Conservation (phyloP, 2,329 filamentous ascomycete genomes). For the Hypoxylon sp. region DNA sequence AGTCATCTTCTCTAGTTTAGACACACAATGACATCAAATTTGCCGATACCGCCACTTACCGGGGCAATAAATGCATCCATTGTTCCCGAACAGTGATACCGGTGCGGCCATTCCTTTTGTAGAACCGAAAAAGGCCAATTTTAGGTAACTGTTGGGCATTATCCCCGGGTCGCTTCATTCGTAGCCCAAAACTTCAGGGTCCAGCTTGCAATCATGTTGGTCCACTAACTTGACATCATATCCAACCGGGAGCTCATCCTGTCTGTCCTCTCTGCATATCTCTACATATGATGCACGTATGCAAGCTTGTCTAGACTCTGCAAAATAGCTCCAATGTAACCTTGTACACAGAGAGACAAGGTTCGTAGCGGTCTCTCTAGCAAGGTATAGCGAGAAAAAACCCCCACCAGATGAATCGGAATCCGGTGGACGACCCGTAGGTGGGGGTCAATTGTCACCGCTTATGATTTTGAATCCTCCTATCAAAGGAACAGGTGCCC, state of each 20-base stretch:
- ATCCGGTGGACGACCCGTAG: constrained; percentile 8
- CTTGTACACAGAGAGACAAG: background rate
- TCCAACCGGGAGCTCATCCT: constrained; percentile 39
- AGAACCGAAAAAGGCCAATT: constrained; percentile 29
- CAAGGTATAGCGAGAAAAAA: constrained; percentile 9
- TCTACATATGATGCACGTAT: constrained; percentile 32
- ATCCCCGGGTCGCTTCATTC: constrained; percentile 22
- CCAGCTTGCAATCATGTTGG: constrained; percentile 18
- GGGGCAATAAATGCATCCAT: constrained; percentile 13
- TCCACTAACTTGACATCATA: constrained; percentile 35
- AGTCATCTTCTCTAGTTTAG: constrained; percentile 8
- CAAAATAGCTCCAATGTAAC: constrained; percentile 28
- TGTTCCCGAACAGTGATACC: constrained; percentile 15
- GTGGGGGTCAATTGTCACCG: constrained; percentile 38
- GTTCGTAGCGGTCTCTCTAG: background rate
- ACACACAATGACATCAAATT: constrained; percentile 37
- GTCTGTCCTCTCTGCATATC: background rate
- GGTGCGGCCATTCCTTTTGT: constrained; percentile 16
- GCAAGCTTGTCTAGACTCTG: constrained; percentile 27
- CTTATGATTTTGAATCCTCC: constrained; percentile 23
- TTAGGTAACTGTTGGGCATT: constrained; percentile 27
- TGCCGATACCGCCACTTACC: constrained; percentile 38
- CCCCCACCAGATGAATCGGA: constrained; percentile 22
- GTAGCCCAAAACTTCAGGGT: constrained; percentile 31
- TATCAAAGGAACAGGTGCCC: constrained; percentile 27